Evolutionary conservation across 1,284 basidiomycete genomes (phyloP).

Genomic region (Porphyrellus sp.): DNA sequence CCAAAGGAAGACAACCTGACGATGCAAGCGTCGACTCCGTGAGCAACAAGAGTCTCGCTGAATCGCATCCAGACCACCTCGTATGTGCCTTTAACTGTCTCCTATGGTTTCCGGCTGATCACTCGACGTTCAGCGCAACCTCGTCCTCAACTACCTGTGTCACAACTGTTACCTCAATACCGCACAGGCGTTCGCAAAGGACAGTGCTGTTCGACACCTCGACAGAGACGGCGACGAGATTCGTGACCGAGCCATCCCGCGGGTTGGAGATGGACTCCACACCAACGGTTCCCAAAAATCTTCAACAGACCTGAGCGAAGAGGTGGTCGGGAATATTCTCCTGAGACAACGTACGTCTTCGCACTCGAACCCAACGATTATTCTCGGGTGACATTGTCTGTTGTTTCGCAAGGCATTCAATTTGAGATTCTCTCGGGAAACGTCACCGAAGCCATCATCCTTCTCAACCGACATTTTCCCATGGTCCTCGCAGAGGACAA

Average conservation of each 20-base stretch:
- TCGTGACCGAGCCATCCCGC: slow-evolving; percentile 23
- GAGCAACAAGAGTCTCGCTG: slow-evolving; percentile 24
- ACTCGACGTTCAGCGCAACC: slow-evolving; percentile 47
- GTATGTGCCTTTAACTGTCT: slow-evolving; percentile 16
- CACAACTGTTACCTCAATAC: slow-evolving; percentile 72
- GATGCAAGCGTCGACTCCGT: slow-evolving; percentile 2
- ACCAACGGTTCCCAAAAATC: slow-evolving; percentile 16
- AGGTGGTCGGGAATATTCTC: slow-evolving; percentile 46
- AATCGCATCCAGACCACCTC: slow-evolving; percentile 29
- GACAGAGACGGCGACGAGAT: slow-evolving; percentile 71
- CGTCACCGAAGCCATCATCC: slow-evolving; percentile 63
- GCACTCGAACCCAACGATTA: not conserved
- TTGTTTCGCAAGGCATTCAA: slow-evolving; percentile 54
- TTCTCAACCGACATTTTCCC: slow-evolving; percentile 69
- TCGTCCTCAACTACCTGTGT: slow-evolving; percentile 79
- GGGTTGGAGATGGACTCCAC: slow-evolving; percentile 15
- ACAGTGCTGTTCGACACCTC: slow-evolving; percentile 57
- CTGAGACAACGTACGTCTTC: slow-evolving; percentile 53
- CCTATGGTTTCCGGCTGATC: slow-evolving; percentile 2
- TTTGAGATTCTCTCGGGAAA: slow-evolving; percentile 63
- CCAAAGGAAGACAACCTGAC: slow-evolving; percentile 20
- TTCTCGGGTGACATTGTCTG: slow-evolving; percentile 1
- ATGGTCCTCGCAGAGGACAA: slow-evolving; percentile 49
- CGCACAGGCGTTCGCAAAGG: slow-evolving; percentile 66
- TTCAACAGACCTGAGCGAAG: slow-evolving; percentile 39